Percentiles rank a stretch among this genome's conserved stretches.
Evolutionary conservation across 1,284 basidiomycete species (phyloP).

Genomic region (Erythrobasidium hasegawianum): DNA sequence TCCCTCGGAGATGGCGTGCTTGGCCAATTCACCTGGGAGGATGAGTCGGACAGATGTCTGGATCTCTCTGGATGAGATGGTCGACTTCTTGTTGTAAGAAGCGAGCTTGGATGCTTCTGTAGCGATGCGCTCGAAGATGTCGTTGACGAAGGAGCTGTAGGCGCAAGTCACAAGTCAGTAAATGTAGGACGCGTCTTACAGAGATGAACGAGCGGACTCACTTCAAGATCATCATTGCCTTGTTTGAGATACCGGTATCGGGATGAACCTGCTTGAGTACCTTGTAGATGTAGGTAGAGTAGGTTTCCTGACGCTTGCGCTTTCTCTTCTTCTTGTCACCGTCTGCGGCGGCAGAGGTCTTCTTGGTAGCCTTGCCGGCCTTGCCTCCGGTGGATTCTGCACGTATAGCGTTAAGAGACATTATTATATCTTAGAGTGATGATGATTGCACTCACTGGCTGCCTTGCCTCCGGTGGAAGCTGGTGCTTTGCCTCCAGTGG

Average conservation of each 20-base stretch:
- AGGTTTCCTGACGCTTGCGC: slow-evolving; percentile 62
- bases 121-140: slow-evolving; percentile 53
- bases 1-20: slow-evolving; percentile 79
- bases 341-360: slow-evolving; percentile 50
- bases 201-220: background rate
- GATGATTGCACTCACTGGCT: slow-evolving; percentile 23
- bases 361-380: slow-evolving; percentile 33
- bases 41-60: slow-evolving; percentile 79
- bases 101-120: slow-evolving; percentile 60
- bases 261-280: slow-evolving; percentile 59
- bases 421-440: background rate
- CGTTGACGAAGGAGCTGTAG: slow-evolving; percentile 50
- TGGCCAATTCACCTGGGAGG: slow-evolving; percentile 74
- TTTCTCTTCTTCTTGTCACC: slow-evolving; percentile 61
- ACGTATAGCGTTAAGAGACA: background rate
- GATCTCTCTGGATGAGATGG: slow-evolving; percentile 80
- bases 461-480: slow-evolving; percentile 36
- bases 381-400: slow-evolving; percentile 35
- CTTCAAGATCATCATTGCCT: slow-evolving; percentile 51
- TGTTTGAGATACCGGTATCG: slow-evolving; percentile 54
- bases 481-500: slow-evolving; percentile 42
- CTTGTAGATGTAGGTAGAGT: slow-evolving; percentile 48
- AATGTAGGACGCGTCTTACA: too few species aligned
- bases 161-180: background rate
- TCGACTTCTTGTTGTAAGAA: slow-evolving; percentile 88